Evolutionary conservation across 164 flowering plant genomes (phyloP).

Genomic region (Taxillus chinensis): DNA sequence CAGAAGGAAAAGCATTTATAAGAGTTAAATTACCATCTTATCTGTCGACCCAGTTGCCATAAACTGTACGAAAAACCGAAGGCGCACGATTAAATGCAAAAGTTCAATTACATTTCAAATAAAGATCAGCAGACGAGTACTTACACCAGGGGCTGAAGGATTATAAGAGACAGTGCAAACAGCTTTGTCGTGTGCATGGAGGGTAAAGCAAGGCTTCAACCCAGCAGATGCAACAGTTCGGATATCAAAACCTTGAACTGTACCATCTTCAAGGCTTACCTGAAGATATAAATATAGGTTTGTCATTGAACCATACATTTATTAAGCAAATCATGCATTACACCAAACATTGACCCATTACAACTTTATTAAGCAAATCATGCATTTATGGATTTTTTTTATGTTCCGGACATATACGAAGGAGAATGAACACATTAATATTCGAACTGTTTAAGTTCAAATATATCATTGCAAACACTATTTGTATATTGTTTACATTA

Average conservation of each 20-base stretch:
- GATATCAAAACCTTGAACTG: slow-evolving; percentile 65
- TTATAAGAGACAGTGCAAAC: slow-evolving; percentile 65
- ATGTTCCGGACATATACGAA: no score
- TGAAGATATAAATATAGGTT: slow-evolving; percentile 11
- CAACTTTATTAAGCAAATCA: no score
- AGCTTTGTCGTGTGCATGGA: slow-evolving; percentile 95
- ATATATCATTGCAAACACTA: no score
- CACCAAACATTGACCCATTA: no score
- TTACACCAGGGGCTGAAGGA: slow-evolving; percentile 60
- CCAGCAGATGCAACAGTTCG: slow-evolving; percentile 54
- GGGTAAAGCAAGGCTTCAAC: slow-evolving; percentile 57
- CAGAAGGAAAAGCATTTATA: not conserved
- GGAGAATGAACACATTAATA: no score
- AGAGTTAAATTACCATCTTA: slow-evolving; percentile 45
- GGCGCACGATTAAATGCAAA: not conserved
- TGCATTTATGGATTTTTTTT: no score
- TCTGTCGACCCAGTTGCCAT: slow-evolving; percentile 88
- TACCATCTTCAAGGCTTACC: slow-evolving; percentile 95
- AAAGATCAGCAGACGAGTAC: not conserved
- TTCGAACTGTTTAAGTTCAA: no score
- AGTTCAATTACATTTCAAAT: not conserved
- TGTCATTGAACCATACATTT: no score
- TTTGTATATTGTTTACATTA: no score
- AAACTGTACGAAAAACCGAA: slow-evolving; percentile 34
- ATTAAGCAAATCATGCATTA: no score